phyloP scores from a whole-genome alignment of 192 early-diverging fungal genomes.

The Linderina pennispora region DNA sequence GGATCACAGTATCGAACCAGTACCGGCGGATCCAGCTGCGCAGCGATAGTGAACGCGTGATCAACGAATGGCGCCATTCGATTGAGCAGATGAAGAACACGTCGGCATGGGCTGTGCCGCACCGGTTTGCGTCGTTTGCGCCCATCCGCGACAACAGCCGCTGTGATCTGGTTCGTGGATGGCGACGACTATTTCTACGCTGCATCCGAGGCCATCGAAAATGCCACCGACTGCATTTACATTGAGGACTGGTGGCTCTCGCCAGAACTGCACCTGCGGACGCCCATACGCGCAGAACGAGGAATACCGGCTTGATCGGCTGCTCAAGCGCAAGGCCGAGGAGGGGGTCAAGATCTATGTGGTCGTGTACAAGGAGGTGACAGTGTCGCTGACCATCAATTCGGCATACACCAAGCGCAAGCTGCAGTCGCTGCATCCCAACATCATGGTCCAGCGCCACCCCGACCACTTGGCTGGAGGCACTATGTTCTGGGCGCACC shows the following conservation, averaged over 20 bases:
- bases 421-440: slow-evolving; percentile 61
- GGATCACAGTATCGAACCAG: slow-evolving; percentile 54
- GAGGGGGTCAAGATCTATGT: slow-evolving; percentile 82
- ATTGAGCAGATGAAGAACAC: slow-evolving; percentile 51
- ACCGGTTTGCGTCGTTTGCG: slow-evolving; percentile 70
- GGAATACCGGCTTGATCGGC: slow-evolving; percentile 70
- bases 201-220: slow-evolving; percentile 63
- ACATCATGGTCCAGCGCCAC: slow-evolving; percentile 80
- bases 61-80: slow-evolving; percentile 64
- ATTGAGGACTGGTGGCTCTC: slow-evolving; percentile 87
- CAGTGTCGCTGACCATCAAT: slow-evolving; percentile 62
- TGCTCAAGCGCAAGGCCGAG: slow-evolving; percentile 73
- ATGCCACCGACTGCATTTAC: slow-evolving; percentile 62
- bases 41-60: slow-evolving; percentile 55
- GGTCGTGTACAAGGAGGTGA: slow-evolving; percentile 78
- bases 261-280: slow-evolving; percentile 78
- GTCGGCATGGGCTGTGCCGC: slow-evolving; percentile 59
- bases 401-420: slow-evolving; percentile 68
- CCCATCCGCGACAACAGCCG: slow-evolving; percentile 59
- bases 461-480: slow-evolving; percentile 71
- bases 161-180: slow-evolving; percentile 66
- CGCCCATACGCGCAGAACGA: slow-evolving; percentile 68
- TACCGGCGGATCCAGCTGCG: slow-evolving; percentile 63
- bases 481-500: slow-evolving; percentile 79
- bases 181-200: slow-evolving; percentile 74